A percentile compares a stretch with the other conserved stretches of the same genome.
Evolutionary conservation across 371 early-diverging fungal species (phyloP).

Genomic region (Rhizomucor pusillus): DNA sequence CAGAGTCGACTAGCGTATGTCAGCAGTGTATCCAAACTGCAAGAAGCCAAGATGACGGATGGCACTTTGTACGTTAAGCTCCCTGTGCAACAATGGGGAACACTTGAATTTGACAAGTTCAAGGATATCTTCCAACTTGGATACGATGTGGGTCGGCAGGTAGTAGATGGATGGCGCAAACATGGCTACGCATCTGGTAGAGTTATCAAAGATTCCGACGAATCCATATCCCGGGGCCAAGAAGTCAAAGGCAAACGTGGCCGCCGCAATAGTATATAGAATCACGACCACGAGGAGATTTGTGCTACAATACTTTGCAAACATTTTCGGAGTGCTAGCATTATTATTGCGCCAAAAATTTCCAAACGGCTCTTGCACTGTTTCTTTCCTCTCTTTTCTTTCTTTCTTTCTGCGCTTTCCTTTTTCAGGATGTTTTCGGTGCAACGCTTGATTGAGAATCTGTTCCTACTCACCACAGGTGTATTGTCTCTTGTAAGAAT

Average conservation of each 20-base stretch:
- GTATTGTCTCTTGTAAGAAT: constrained; percentile 24
- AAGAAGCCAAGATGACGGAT: constrained; percentile 84
- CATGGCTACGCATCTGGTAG: constrained; percentile 61
- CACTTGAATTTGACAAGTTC: constrained; percentile 94
- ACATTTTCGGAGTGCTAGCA: neutral
- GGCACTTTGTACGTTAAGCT: constrained; percentile 89
- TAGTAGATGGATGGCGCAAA: constrained; percentile 82
- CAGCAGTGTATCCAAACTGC: constrained; percentile 86
- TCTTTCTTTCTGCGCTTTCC: constrained; percentile 4
- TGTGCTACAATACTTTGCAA: no score
- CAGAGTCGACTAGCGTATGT: constrained; percentile 97
- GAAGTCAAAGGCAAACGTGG: constrained; percentile 48
- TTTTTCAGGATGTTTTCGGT: constrained; percentile 13
- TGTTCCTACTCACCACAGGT: constrained; percentile 29
- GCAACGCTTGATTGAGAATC: constrained; percentile 27
- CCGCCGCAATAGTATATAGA: constrained; percentile 42
- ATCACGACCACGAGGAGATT: neutral
- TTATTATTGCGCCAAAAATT: no score
- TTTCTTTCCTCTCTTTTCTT: constrained; percentile 1
- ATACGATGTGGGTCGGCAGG: constrained; percentile 84
- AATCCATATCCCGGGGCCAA: constrained; percentile 27
- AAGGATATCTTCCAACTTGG: constrained; percentile 91
- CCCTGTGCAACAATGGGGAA: constrained; percentile 87
- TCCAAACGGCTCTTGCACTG: neutral
- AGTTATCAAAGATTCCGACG: constrained; percentile 22